Percentiles rank a stretch among this genome's conserved stretches.
These are phyloP conservation scores for Wickerhamomyces alni DNA, from an alignment of 805 yeast species.

Conservation along the genomic window DNA sequence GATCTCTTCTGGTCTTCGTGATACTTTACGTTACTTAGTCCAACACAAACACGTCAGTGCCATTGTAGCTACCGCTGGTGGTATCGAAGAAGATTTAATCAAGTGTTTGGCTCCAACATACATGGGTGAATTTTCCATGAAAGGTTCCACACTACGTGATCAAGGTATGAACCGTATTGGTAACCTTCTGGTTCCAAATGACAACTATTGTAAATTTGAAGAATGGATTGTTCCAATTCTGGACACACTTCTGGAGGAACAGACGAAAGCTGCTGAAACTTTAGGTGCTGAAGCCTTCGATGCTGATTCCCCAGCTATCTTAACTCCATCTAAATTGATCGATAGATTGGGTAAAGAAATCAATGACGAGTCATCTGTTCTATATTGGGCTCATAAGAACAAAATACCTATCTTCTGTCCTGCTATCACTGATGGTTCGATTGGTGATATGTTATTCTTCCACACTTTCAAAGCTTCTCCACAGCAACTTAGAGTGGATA, in stretches of 20 bases:
- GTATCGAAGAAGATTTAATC: conserved; percentile 95
- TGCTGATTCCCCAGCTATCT: conserved; percentile 55
- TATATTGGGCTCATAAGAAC: conserved; percentile 98
- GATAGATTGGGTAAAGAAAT: conserved; percentile 94
- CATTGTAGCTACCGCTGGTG: conserved; percentile 96
- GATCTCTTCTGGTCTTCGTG: conserved; percentile 91
- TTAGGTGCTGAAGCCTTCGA: conserved; percentile 52
- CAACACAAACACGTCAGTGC: conserved; percentile 94
- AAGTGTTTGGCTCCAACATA: conserved; percentile 96
- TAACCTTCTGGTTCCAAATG: conserved; percentile 93
- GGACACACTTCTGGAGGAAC: conserved; percentile 84
- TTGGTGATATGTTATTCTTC: conserved; percentile 98
- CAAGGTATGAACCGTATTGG: conserved; percentile 98
- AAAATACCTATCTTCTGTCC: conserved; percentile 96
- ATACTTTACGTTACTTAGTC: conserved; percentile 81
- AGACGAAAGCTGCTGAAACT: conserved; percentile 55
- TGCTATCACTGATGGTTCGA: conserved; percentile 94
- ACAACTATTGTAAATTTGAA: conserved; percentile 94
- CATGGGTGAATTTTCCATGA: conserved; percentile 79
- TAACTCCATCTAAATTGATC: conserved; percentile 94
- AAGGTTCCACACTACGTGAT: conserved; percentile 79
- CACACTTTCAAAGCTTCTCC: conserved; percentile 96
- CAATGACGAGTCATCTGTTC: conserved; percentile 85
- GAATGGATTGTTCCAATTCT: conserved; percentile 98
- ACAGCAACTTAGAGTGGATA: conserved; percentile 80